Conservation (phyloP, 31 red algal genomes). For the Bonnemaisonia californica region DNA sequence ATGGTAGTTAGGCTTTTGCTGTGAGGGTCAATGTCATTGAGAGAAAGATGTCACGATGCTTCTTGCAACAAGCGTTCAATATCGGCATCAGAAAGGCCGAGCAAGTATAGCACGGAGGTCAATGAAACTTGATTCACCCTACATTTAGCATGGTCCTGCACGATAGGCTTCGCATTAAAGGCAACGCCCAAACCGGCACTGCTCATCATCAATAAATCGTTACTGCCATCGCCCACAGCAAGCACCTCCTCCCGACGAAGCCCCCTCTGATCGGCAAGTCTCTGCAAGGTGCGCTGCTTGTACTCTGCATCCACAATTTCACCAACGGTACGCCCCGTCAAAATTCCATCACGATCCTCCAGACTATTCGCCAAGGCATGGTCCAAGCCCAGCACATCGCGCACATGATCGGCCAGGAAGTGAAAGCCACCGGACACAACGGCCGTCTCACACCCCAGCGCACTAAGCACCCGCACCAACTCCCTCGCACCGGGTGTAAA, state of each 20-base stretch:
- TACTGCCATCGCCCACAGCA: conserved; percentile 93
- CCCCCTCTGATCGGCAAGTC: conserved; percentile 47
- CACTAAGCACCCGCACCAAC: conserved; percentile 36
- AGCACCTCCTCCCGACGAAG: conserved; percentile 71
- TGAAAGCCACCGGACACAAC: conserved; percentile 91
- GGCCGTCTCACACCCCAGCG: conserved; percentile 64
- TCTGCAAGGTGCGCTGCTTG: conserved; percentile 74
- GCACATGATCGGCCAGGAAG: conserved; percentile 82
- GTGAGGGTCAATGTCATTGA: too few relatives aligned
- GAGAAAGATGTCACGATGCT: too few relatives aligned
- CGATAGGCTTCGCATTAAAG: conserved; percentile 94
- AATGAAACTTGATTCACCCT: conserved; percentile 81
- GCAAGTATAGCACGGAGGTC: conserved; percentile 76
- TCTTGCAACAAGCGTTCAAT: conserved; percentile 28
- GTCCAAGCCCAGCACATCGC: conserved; percentile 65
- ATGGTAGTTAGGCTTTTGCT: too few relatives aligned
- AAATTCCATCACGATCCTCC: conserved; percentile 61
- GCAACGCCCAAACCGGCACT: conserved; percentile 90
- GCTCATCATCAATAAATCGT: conserved; percentile 94
- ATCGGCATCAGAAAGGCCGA: conserved; percentile 81
- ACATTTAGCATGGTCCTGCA: conserved; percentile 71
- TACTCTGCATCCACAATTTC: conserved; percentile 81
- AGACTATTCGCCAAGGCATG: conserved; percentile 84
- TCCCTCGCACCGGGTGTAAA: conserved; percentile 79
- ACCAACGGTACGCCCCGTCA: conserved; percentile 84